Base-by-base conservation (phyloP, 2,329 filamentous ascomycete species). In the Mycosphaerella sp. region DNA sequence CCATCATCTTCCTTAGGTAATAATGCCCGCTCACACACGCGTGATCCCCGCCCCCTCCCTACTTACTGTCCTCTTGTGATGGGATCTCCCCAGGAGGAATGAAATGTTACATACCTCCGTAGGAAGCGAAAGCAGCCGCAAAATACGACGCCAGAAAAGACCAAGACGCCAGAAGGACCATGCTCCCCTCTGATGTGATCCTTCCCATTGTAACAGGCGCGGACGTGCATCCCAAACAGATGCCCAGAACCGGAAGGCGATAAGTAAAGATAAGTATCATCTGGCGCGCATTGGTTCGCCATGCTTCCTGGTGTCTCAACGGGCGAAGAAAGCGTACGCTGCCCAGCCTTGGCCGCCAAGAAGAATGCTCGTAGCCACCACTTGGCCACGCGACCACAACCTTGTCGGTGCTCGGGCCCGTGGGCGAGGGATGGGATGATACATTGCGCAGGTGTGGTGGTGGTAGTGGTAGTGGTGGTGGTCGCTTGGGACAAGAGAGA, bases 221-320 rank as follows among this genome's bases (percentile, higher is more conserved):
- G 59, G 59, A 54, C 50, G n/a, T 53, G 39, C 45, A 54, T 51
- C 58, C 58, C 36, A 58, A 54, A 56, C 48, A 51, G 54, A 49
- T 47, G n/a, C 26, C 29, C 49, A 34, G 53, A 48, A 48, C 48
- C 54, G 54, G 43, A 57, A 53, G 47, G 49, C 59, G 56, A 59
- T 57, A 59, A 59, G 59, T 48, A 17, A 17, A 49, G 54, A 61
- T 57, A 59, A 55, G 50, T 55, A 36, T 36, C 40, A 31, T 31
- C 29, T 42, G 49, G 23, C 39, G 26, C 40, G 47, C 49, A 59
- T 60, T 60, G 58, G 58, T 50, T 58, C 53, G 53, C 39, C 14
- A 17, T 17, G 14, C 14, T 17, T 17, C 14, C 14, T 17, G 14
- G 14, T 48, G 52, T 10, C 31, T 39, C 36, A 17, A 43, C 26